Evolutionary conservation across 1,139 yeast species (phyloP).

Genomic region (Blastobotrys serpentis): DNA sequence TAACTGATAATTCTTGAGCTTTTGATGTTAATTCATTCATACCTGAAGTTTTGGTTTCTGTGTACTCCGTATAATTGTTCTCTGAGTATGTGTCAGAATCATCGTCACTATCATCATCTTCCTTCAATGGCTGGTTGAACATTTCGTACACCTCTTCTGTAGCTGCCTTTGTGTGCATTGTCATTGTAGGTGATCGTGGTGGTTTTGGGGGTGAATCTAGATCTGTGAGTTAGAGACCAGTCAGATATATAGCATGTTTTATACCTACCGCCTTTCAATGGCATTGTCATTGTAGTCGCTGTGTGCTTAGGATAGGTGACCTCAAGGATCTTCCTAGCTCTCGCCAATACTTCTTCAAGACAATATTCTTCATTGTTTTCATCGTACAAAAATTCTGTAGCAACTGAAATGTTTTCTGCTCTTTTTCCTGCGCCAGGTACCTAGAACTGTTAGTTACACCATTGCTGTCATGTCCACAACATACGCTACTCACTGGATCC

Average conservation of each 20-base stretch:
- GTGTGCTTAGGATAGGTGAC: conserved; percentile 21
- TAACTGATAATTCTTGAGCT: conserved; percentile 22
- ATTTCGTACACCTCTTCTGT: conserved; percentile 70
- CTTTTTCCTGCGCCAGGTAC: conserved; percentile 41
- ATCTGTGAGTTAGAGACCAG: conserved; percentile 14
- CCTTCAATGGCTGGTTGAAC: conserved; percentile 64
- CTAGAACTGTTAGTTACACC: neutral
- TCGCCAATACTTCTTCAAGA: conserved; percentile 62
- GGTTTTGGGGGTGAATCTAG: conserved; percentile 19
- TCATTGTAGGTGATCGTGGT: conserved; percentile 61
- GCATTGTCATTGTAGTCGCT: conserved; percentile 21
- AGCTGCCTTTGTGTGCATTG: conserved; percentile 74
- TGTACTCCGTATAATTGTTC: conserved; percentile 15
- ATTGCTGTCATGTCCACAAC: no score
- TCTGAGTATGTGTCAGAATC: conserved; percentile 17
- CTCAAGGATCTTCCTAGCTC: conserved; percentile 39
- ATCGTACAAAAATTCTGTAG: conserved; percentile 46
- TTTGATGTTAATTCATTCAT: conserved; percentile 19
- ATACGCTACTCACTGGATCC: conserved; percentile 33
- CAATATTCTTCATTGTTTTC: conserved; percentile 52
- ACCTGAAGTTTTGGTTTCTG: conserved; percentile 19
- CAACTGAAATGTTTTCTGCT: conserved; percentile 59
- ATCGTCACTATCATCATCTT: conserved; percentile 23
- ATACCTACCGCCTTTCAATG: conserved; percentile 28
- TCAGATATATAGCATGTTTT: neutral